phyloP scores from a whole-genome alignment of 2,329 filamentous ascomycete genomes.

The Hirsutella rhossiliensis region DNA sequence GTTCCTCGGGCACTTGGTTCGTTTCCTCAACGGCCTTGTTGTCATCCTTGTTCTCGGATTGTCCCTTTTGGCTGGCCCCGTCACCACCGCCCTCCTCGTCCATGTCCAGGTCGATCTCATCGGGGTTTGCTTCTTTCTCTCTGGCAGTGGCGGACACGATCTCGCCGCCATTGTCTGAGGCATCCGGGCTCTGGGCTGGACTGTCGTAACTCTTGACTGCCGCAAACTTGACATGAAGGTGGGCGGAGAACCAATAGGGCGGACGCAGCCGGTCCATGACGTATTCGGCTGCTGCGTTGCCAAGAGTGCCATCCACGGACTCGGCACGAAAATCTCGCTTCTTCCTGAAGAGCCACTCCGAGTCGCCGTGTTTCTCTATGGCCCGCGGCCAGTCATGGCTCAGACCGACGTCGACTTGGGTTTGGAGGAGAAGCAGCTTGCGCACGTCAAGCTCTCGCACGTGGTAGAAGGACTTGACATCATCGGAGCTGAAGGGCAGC shows the following conservation, averaged over 20 bases:
- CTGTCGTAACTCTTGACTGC: conserved; percentile 51
- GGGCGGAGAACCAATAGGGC: conserved; percentile 83
- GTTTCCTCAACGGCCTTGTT: conserved; percentile 2
- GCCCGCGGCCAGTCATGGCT: conserved; percentile 93
- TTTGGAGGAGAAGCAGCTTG: conserved; percentile 73
- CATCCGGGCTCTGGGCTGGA: not conserved
- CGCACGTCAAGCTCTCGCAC: conserved; percentile 82
- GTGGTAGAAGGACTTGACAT: conserved; percentile 78
- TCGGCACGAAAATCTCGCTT: conserved; percentile 71
- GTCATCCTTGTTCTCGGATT: not conserved
- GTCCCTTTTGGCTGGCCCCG: not conserved
- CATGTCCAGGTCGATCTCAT: conserved; percentile 60
- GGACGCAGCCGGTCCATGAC: conserved; percentile 75
- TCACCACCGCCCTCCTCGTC: conserved; percentile 27
- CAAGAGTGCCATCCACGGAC: conserved; percentile 61
- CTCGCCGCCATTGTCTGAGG: not conserved
- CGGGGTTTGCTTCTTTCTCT: conserved; percentile 38
- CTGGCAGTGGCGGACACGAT: not conserved
- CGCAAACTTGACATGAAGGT: conserved; percentile 80
- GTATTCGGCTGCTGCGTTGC: conserved; percentile 66
- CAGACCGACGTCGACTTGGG: conserved; percentile 80
- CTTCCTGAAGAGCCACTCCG: conserved; percentile 51
- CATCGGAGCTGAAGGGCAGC: conserved; percentile 67
- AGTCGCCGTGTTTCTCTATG: conserved; percentile 69
- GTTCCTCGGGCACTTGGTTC: conserved; percentile 41